phyloP scores from a whole-genome alignment of 768 basidiomycete genomes.

The Leccinum ochraceum region DNA sequence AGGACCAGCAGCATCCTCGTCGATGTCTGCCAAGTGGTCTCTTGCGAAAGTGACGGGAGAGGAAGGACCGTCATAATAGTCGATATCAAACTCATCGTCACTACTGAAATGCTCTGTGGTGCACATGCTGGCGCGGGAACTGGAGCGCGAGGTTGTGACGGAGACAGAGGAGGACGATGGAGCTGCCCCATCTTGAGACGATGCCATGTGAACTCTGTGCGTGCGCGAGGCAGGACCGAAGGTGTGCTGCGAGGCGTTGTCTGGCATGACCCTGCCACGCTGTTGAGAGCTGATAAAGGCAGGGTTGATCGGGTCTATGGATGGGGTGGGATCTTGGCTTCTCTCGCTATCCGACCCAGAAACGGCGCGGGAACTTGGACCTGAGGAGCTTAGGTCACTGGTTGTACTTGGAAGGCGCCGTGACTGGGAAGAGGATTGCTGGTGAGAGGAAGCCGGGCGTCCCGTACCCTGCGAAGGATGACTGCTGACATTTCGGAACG shows the following conservation, averaged over 20 bases:
- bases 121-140: slow-evolving; percentile 35
- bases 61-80: slow-evolving; percentile 38
- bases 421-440: slow-evolving; percentile 14
- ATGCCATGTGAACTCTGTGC: slow-evolving; percentile 22
- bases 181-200: slow-evolving; percentile 28
- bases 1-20: slow-evolving; percentile 32
- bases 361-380: slow-evolving; percentile 10
- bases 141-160: slow-evolving; percentile 38
- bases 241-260: slow-evolving; percentile 50
- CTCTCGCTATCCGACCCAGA: slow-evolving; percentile 33
- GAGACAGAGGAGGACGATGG: slow-evolving; percentile 48
- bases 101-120: slow-evolving; percentile 44
- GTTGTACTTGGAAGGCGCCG: slow-evolving; percentile 13
- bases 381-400: slow-evolving; percentile 5
- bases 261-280: slow-evolving; percentile 33
- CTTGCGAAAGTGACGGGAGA: slow-evolving; percentile 42
- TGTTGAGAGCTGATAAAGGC: slow-evolving; percentile 20
- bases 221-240: slow-evolving; percentile 45
- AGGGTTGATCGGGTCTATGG: slow-evolving; percentile 31
- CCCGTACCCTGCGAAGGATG: slow-evolving; percentile 35
- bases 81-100: slow-evolving; percentile 49
- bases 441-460: slow-evolving; percentile 24
- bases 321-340: slow-evolving; percentile 40
- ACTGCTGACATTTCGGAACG: slow-evolving; percentile 29
- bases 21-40: slow-evolving; percentile 40